A percentile compares a stretch with the other conserved stretches of the same genome.
phyloP scores from a whole-genome alignment of 805 yeast genomes.

The Pichia cephalocereana region DNA sequence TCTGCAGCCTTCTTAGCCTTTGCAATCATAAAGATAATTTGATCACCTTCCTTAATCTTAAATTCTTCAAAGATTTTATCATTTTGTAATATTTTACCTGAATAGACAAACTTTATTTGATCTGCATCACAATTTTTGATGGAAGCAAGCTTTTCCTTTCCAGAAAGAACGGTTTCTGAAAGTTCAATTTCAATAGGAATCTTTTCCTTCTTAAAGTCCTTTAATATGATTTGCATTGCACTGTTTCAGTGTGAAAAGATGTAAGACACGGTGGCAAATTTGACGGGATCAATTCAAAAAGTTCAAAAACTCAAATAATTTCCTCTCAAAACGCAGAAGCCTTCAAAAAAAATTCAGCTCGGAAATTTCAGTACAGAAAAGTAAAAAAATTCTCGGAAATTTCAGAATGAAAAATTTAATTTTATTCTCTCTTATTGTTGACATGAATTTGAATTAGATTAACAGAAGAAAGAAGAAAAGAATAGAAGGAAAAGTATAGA shows the following conservation, averaged over 20 bases:
- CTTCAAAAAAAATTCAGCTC: too few species aligned
- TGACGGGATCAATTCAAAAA: neutral
- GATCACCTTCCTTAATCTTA: slow-evolving; percentile 77
- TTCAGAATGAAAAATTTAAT: too few species aligned
- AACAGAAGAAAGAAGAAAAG: too few species aligned
- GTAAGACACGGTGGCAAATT: too few species aligned
- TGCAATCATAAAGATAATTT: slow-evolving; percentile 86
- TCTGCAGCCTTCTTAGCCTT: slow-evolving; percentile 34
- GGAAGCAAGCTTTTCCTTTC: slow-evolving; percentile 64
- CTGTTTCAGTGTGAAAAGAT: too few species aligned
- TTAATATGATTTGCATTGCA: slow-evolving; percentile 68
- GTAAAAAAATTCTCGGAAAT: too few species aligned
- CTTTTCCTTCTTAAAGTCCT: slow-evolving; percentile 89
- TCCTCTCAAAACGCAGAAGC: too few species aligned
- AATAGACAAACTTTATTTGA: slow-evolving; percentile 83
- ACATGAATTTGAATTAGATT: too few species aligned
- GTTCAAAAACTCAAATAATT: neutral
- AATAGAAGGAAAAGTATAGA: too few species aligned
- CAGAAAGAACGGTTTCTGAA: slow-evolving; percentile 54
- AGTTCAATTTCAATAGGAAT: slow-evolving; percentile 71
- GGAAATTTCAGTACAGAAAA: too few species aligned
- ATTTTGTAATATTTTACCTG: slow-evolving; percentile 83
- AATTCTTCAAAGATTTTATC: slow-evolving; percentile 62
- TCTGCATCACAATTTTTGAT: slow-evolving; percentile 58
- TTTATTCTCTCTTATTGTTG: too few species aligned